Base-by-base conservation (phyloP, 1,284 basidiomycete species). In the Schizophyllum amplum region DNA sequence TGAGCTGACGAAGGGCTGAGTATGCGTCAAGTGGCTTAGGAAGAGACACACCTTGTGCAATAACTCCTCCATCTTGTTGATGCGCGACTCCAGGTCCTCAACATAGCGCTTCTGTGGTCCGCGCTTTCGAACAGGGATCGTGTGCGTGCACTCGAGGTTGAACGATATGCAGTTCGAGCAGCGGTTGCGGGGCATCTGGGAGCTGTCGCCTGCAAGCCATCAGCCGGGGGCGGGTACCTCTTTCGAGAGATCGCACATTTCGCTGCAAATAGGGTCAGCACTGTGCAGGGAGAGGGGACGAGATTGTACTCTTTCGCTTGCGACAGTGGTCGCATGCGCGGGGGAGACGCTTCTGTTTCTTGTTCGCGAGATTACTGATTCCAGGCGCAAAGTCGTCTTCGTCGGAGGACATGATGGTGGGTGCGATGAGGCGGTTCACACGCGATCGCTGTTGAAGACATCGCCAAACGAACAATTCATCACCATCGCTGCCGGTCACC, bases 81-180 rank as follows among this genome's bases (percentile, higher is more conserved):
- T 50, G 48, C 48, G 33, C 3, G 33, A 9, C 33, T 42, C 48
- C 3, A 50, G 21, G 3, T 50, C 48, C 5, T 50, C 24, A 21
- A 21, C 20, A 50, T 50, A 24, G 3, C 33, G 33, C 72, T 72
- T 76, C 77, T 76, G 76, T 61, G 54, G 52, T 65, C 56, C 59
- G 59, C 59, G 61, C 59, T 50, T 71, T 76, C 24, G 20, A 24
- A 50, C 24, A 20, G 48, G 48, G 4, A 22, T 50, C 9, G 48
- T 50, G 27, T 60, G 61, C 13, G 50, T 53, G 50, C 61, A 62
- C 50, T 59, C 59, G 24, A 57, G 51, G 21, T 61, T 59, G 55
- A 62, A 60, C 5, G 56, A 46, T 6, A 60, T 57, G 46, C 61
- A 62, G 48, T 62, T 56, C 20, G 54, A 53, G 49, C 61, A 62